Evolutionary conservation across 169 alveolate species (phyloP).

Genomic region (Cyclospora cayetanensis): DNA sequence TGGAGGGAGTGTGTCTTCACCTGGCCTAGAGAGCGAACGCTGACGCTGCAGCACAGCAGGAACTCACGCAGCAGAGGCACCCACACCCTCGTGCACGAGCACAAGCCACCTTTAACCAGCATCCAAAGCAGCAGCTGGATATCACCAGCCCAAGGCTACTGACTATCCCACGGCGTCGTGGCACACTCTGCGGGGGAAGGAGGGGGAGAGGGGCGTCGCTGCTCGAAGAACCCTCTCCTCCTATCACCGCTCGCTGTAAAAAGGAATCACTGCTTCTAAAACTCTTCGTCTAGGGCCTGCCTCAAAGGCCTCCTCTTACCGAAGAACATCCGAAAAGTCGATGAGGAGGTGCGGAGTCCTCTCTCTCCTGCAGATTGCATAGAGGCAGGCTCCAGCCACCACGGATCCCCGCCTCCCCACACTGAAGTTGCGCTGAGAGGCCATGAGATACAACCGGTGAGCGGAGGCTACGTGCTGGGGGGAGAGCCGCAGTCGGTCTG

Average conservation of each 20-base stretch:
- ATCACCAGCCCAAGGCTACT: too few relatives aligned
- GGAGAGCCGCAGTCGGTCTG: conserved; percentile 83
- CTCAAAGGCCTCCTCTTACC: too few relatives aligned
- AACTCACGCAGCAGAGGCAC: neutral
- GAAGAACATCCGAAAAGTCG: conserved; percentile 94
- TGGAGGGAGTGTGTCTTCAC: neutral
- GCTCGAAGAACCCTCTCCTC: too few relatives aligned
- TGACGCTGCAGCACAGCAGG: conserved; percentile 45
- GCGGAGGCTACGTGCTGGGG: conserved; percentile 90
- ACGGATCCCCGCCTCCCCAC: conserved; percentile 93
- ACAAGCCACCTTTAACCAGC: neutral
- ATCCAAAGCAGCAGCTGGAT: neutral
- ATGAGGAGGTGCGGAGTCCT: conserved; percentile 94
- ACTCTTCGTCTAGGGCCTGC: too few relatives aligned
- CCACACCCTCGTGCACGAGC: neutral
- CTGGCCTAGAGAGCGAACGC: conserved; percentile 47
- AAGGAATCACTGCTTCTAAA: too few relatives aligned
- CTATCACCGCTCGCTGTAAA: too few relatives aligned
- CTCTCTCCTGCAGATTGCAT: conserved; percentile 94
- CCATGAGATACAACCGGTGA: conserved; percentile 91
- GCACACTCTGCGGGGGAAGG: too few relatives aligned
- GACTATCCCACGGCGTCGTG: too few relatives aligned
- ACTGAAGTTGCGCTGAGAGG: conserved; percentile 94
- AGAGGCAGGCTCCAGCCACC: conserved; percentile 95
- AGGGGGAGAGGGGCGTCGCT: too few relatives aligned